Percentiles rank a stretch among this genome's conserved stretches.
These are phyloP conservation scores for Stenocarpella maydis DNA, from an alignment of 2,329 filamentous ascomycete genomes.

Conservation along the genomic window DNA sequence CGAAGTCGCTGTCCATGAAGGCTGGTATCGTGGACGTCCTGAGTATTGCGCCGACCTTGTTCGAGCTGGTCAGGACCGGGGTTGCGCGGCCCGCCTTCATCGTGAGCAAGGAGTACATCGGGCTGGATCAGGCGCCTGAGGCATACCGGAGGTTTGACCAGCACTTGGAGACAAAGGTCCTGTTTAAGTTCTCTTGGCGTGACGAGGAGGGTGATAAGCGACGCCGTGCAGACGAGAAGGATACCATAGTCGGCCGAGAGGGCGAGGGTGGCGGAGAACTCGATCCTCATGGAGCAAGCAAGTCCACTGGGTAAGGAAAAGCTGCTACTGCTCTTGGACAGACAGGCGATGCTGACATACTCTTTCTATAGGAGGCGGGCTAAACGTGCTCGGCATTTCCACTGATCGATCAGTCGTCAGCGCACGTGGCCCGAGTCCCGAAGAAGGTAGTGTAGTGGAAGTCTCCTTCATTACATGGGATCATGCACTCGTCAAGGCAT, in stretches of 20 bases:
- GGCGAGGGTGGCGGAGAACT: not conserved
- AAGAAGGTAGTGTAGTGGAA: not conserved
- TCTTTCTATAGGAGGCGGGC: not conserved
- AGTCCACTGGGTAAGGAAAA: not conserved
- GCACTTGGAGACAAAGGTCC: constrained; percentile 38
- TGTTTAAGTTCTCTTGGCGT: constrained; percentile 27
- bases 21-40: constrained; percentile 32
- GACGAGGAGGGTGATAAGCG: rapidly evolving
- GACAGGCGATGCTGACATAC: not conserved
- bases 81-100: constrained; percentile 43
- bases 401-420: not conserved
- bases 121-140: constrained; percentile 43
- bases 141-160: constrained; percentile 41
- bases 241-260: not conserved
- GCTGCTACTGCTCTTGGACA: not conserved
- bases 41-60: constrained; percentile 36
- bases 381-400: constrained; percentile 5
- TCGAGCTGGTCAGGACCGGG: constrained; percentile 40
- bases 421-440: constrained; percentile 17
- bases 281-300: not conserved
- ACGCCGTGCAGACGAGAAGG: not conserved
- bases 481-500: constrained; percentile 6
- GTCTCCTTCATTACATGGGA: not conserved
- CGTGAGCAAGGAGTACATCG: constrained; percentile 38
- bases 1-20: constrained; percentile 34